These are phyloP conservation scores for Microstegium vimineum DNA, from an alignment of 176 grass and related monocot species.

Conservation along the genomic window DNA sequence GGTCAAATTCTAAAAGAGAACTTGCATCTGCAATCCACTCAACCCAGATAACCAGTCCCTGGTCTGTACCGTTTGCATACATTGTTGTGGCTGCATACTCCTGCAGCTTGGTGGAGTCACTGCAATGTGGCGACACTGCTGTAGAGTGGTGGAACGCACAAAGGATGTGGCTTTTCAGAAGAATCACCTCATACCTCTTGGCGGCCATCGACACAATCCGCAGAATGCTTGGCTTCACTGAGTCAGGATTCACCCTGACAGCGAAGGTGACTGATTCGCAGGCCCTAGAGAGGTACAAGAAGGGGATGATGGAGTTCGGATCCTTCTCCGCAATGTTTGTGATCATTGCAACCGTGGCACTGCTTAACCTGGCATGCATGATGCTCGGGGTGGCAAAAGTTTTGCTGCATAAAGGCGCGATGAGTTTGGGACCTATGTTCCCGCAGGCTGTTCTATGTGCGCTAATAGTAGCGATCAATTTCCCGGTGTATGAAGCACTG, in stretches of 20 bases:
- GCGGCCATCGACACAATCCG: slow-evolving; percentile 32
- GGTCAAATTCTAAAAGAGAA: slow-evolving; percentile 1
- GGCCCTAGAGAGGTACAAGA: slow-evolving; percentile 44
- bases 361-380: slow-evolving; percentile 57
- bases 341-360: slow-evolving; percentile 41
- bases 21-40: slow-evolving; percentile 8
- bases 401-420: background rate
- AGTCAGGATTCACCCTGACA: slow-evolving; percentile 50
- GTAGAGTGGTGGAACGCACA: slow-evolving; percentile 69
- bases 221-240: slow-evolving; percentile 47
- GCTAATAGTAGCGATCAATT: slow-evolving; percentile 39
- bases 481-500: slow-evolving; percentile 54
- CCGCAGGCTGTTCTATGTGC: slow-evolving; percentile 52
- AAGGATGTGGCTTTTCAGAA: slow-evolving; percentile 69
- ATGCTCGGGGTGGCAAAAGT: slow-evolving; percentile 21
- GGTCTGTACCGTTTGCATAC: slow-evolving; percentile 57
- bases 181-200: slow-evolving; percentile 55
- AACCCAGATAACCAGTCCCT: slow-evolving; percentile 50
- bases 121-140: slow-evolving; percentile 36
- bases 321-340: slow-evolving; percentile 52
- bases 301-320: slow-evolving; percentile 69
- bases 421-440: slow-evolving; percentile 24
- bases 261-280: slow-evolving; percentile 34
- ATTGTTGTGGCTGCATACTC: slow-evolving; percentile 30
- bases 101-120: slow-evolving; percentile 46